These are phyloP conservation scores for Lunularia cruciata DNA, from an alignment of 225 moss, liverwort and hornwort genomes.

Conservation along the genomic window DNA sequence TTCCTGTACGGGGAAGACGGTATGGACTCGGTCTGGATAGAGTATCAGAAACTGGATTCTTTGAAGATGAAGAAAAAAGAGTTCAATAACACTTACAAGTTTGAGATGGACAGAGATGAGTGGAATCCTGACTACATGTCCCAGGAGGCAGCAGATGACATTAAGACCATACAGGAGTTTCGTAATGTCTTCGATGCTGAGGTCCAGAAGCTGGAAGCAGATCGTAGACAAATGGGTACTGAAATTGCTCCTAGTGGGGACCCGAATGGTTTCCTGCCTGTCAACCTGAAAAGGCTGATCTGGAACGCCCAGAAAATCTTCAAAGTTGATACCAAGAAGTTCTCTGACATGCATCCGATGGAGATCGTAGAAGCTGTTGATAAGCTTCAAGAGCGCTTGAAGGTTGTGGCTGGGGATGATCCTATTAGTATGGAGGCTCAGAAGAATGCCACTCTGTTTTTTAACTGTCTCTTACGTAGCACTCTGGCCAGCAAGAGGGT, in stretches of 20 bases:
- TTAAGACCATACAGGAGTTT: slow-evolving; percentile 93
- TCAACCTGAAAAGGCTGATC: slow-evolving; percentile 88
- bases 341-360: slow-evolving; percentile 99
- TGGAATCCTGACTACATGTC: slow-evolving; percentile 99
- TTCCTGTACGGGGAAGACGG: slow-evolving; percentile 99
- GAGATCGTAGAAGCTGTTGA: slow-evolving; percentile 99
- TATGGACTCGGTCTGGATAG: slow-evolving; percentile 99
- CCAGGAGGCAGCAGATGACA: slow-evolving; percentile 87
- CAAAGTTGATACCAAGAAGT: slow-evolving; percentile 87
- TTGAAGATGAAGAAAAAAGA: slow-evolving; percentile 91
- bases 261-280: slow-evolving; percentile 78
- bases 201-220: slow-evolving; percentile 84
- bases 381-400: slow-evolving; percentile 89
- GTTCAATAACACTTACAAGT: slow-evolving; percentile 84
- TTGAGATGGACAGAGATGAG: slow-evolving; percentile 93
- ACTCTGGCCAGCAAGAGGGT: slow-evolving; percentile 96
- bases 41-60: slow-evolving; percentile 82
- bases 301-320: slow-evolving; percentile 99
- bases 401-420: slow-evolving; percentile 98
- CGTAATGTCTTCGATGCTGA: slow-evolving; percentile 98
- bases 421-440: slow-evolving; percentile 97
- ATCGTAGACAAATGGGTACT: slow-evolving; percentile 87
- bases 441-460: slow-evolving; percentile 93
- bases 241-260: slow-evolving; percentile 96
- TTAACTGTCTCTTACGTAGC: slow-evolving; percentile 90